Base-by-base conservation (phyloP, 1,139 yeast species). In the Candida neerlandica region DNA sequence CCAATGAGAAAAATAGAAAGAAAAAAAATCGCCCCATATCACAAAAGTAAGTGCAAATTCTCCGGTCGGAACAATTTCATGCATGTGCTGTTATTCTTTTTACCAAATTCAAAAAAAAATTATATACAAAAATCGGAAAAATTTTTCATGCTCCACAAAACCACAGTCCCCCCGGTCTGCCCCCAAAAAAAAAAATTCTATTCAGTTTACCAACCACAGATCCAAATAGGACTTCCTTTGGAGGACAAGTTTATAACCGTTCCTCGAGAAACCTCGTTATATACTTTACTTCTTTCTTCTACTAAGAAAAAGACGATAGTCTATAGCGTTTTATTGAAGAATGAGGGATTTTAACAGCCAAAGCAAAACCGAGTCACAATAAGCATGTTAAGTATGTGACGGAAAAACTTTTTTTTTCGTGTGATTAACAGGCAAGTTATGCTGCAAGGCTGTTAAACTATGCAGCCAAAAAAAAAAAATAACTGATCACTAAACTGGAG, bases 61-160 rank as follows among this genome's bases (percentile, higher is more conserved):
- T 47, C 50, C 50, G 50, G 26, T 18, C 50, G 50, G 50, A 47
- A 38, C 32, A 47, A 32, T 40, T 26, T 14, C 40, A 43, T 47
- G 50, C 46, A 43, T 21, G 18, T 29, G 26, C 5, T 41, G 43
- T 29, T 41, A 29, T 41, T 30, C 5, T 16, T 41, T 39, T 27
- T 16, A 18, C 42, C 34, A 21, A 18, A 11, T 11, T n/a, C 19
- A 21, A 18, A n/a, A 38, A 38, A 21, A 15, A n/a, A n/a, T n/a
- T 10, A 23, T 19, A 6, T 21, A 21, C 21, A 9, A 27, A 27
- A 16, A n/a, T 6, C 43, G 43, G 43, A 40, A 30, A 41, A 41
- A 30, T 26, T 37, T 37, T 21, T 21, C n/a, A n/a, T n/a, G 10
- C 26, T 19, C 39, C 39, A 37, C 30, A 37, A 37, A 21, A 37